Percentiles rank a stretch among this genome's conserved stretches.
phyloP scores from a whole-genome alignment of 805 yeast species.

The Tanozyma kutaoensis region DNA sequence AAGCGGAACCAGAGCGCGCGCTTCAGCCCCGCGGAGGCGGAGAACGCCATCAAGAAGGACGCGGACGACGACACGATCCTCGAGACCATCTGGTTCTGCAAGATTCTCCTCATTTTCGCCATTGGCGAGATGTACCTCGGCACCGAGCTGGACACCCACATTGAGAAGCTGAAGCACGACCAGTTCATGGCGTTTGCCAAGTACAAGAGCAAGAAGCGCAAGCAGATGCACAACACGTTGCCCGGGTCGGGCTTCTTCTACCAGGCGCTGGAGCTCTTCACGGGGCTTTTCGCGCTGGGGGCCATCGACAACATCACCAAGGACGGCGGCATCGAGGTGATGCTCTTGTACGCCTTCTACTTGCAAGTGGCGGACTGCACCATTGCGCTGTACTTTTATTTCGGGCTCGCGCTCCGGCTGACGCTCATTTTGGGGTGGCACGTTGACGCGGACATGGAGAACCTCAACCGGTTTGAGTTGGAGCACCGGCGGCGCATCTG shows the following conservation, averaged over 20 bases:
- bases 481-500: slow-evolving; percentile 37
- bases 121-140: slow-evolving; percentile 77
- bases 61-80: slow-evolving; percentile 42
- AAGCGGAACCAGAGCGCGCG: slow-evolving; percentile 16
- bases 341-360: slow-evolving; percentile 63
- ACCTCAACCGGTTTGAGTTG: slow-evolving; percentile 35
- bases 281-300: slow-evolving; percentile 69
- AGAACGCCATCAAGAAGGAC: slow-evolving; percentile 28
- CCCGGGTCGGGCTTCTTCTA: slow-evolving; percentile 75
- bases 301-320: slow-evolving; percentile 65
- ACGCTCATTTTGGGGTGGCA: slow-evolving; percentile 68
- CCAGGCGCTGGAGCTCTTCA: slow-evolving; percentile 67
- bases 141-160: slow-evolving; percentile 52
- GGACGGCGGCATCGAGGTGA: slow-evolving; percentile 71
- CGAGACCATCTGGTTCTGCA: slow-evolving; percentile 75
- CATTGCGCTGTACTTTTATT: slow-evolving; percentile 67
- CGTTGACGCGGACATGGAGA: slow-evolving; percentile 66
- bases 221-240: slow-evolving; percentile 25
- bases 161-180: slow-evolving; percentile 21
- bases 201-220: slow-evolving; percentile 6
- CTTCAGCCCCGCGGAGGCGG: slow-evolving; percentile 16
- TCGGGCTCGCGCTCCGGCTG: slow-evolving; percentile 63
- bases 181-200: slow-evolving; percentile 5
- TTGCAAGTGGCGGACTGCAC: slow-evolving; percentile 79
- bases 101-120: slow-evolving; percentile 58